Conservation (phyloP, 768 basidiomycete genomes). For the Podaxis mareebaensis region DNA sequence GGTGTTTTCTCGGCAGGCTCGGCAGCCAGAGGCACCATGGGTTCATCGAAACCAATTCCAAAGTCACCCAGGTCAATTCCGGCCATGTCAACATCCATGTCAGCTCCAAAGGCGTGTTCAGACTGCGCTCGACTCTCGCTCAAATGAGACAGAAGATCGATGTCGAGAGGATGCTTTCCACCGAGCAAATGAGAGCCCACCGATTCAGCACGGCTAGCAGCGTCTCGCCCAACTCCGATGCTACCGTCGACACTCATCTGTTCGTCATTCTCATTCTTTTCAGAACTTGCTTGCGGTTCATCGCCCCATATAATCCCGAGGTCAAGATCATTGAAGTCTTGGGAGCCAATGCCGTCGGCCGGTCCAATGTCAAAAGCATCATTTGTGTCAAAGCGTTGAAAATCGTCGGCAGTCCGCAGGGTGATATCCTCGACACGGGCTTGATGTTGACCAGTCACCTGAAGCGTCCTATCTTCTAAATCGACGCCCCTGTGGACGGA, state of each 20-base stretch:
- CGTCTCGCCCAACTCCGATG: constrained; percentile 79
- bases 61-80: constrained; percentile 65
- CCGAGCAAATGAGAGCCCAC: constrained; percentile 64
- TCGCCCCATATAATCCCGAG: constrained; percentile 80
- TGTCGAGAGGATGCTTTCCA: constrained; percentile 47
- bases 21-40: constrained; percentile 44
- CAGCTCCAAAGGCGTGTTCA: constrained; percentile 63
- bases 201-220: constrained; percentile 52
- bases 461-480: constrained; percentile 68
- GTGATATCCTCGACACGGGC: constrained; percentile 89
- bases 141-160: constrained; percentile 62
- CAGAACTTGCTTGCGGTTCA: constrained; percentile 41
- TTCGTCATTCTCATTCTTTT: constrained; percentile 44
- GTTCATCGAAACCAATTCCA: constrained; percentile 69
- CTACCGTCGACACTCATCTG: constrained; percentile 58
- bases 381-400: constrained; percentile 62
- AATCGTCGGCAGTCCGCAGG: constrained; percentile 74
- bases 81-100: constrained; percentile 49
- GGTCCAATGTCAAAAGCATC: constrained; percentile 82
- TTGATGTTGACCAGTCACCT: constrained; percentile 74
- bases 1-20: constrained; percentile 53
- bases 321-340: constrained; percentile 73
- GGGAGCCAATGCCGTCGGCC: constrained; percentile 82
- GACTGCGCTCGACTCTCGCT: constrained; percentile 64
- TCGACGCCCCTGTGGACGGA: constrained; percentile 66